Percentiles rank a stretch among this genome's conserved stretches.
Evolutionary conservation across 2,329 filamentous ascomycete species (phyloP).

Genomic region (Biscogniauxia sp.): DNA sequence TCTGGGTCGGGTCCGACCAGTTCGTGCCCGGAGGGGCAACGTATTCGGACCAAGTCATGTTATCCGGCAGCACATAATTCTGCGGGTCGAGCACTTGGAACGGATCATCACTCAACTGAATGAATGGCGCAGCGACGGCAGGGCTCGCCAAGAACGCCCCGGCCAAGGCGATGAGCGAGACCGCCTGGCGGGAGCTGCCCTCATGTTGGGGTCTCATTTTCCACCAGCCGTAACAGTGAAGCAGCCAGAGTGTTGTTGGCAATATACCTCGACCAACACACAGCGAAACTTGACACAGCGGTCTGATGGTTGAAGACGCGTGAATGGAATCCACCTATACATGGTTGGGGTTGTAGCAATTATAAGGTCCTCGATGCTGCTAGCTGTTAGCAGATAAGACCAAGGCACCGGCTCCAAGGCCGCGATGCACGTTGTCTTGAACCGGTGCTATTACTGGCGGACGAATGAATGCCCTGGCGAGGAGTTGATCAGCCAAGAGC

Average conservation of each 20-base stretch:
- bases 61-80: conserved; percentile 51
- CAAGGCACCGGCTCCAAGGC: background rate
- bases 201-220: conserved; percentile 19
- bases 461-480: background rate
- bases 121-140: conserved; percentile 17
- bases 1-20: conserved; percentile 44
- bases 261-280: conserved; percentile 7
- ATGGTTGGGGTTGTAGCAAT: background rate
- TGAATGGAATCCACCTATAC: background rate
- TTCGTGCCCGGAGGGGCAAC: conserved; percentile 44
- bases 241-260: conserved; percentile 1
- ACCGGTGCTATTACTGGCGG: background rate
- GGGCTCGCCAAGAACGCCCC: conserved; percentile 12
- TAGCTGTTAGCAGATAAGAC: background rate
- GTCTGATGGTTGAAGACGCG: background rate
- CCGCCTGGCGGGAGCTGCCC: conserved; percentile 8
- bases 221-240: conserved; percentile 4
- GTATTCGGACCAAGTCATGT: conserved; percentile 53
- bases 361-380: background rate
- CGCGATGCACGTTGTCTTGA: background rate
- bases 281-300: background rate
- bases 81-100: conserved; percentile 51
- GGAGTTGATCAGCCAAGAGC: background rate
- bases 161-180: conserved; percentile 15
- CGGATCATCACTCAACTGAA: conserved; percentile 32